Conservation (phyloP, 305 asterid species). For the Vinca major region DNA sequence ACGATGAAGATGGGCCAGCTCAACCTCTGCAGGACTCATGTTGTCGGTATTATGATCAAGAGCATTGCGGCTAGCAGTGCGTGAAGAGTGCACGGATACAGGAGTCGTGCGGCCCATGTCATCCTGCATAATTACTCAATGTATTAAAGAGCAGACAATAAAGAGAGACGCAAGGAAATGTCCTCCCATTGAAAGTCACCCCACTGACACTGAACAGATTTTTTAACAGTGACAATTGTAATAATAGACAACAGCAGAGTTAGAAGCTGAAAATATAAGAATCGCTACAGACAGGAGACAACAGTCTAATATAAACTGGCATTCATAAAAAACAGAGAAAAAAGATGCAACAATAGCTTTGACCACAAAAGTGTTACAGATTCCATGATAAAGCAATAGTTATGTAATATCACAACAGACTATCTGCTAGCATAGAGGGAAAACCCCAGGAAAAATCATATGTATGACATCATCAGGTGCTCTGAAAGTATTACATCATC, state of each 20-base stretch:
- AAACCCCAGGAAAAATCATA: not conserved
- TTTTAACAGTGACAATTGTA: not conserved
- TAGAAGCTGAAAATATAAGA: not conserved
- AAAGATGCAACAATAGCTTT: not conserved
- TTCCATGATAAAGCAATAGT: not conserved
- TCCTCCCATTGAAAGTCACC: not conserved
- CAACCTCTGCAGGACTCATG: conserved; percentile 55
- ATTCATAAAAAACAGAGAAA: not conserved
- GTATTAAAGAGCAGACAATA: not conserved
- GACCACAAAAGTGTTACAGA: not conserved
- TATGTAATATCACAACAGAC: not conserved
- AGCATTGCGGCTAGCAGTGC: conserved; percentile 78
- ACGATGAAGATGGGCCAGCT: conserved; percentile 53
- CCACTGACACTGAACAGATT: not conserved
- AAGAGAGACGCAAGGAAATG: not conserved
- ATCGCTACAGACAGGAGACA: not conserved
- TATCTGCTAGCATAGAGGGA: too few relatives aligned
- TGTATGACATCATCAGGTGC: not conserved
- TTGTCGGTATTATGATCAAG: conserved; percentile 49
- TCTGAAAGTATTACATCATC: not conserved
- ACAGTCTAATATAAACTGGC: not conserved
- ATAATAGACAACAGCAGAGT: not conserved
- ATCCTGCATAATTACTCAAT: conserved; percentile 41
- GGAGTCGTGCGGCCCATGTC: conserved; percentile 65
- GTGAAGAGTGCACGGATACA: conserved; percentile 66